Evolutionary conservation across 805 yeast genomes (phyloP).

Genomic region (Saturnispora gosingensis): DNA sequence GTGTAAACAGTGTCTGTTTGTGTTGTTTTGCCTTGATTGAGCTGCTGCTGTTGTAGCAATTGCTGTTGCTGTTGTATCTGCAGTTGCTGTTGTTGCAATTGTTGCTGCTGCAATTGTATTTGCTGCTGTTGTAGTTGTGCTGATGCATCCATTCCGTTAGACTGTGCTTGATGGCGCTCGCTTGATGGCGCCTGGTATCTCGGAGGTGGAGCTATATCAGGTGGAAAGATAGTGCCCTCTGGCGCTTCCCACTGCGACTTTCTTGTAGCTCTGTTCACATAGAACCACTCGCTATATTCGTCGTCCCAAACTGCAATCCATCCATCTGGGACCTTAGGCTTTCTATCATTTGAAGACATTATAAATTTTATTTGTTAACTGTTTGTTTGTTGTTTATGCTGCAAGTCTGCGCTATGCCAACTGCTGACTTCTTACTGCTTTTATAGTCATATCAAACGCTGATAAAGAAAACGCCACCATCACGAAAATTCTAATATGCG

Average conservation of each 20-base stretch:
- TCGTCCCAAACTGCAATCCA: constrained; percentile 72
- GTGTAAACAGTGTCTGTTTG: neutral
- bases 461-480: too few species aligned
- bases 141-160: neutral
- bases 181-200: neutral
- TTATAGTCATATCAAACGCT: too few species aligned
- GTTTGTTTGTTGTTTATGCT: too few species aligned
- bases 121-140: constrained; percentile 24
- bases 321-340: constrained; percentile 29
- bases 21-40: neutral
- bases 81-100: constrained; percentile 7
- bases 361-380: too few species aligned
- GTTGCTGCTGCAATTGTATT: constrained; percentile 31
- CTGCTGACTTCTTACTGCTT: too few species aligned
- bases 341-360: constrained; percentile 20
- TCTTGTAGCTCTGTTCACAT: constrained; percentile 62
- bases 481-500: too few species aligned
- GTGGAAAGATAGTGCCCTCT: constrained; percentile 32
- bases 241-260: constrained; percentile 92
- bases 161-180: neutral
- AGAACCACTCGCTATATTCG: constrained; percentile 60
- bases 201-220: neutral
- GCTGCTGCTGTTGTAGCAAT: constrained; percentile 10
- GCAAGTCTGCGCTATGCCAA: too few species aligned
- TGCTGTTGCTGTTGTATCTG: constrained; percentile 11